These are phyloP conservation scores for Conticribra weissflogii DNA, from an alignment of 108 stramenopile species.

Conservation along the genomic window DNA sequence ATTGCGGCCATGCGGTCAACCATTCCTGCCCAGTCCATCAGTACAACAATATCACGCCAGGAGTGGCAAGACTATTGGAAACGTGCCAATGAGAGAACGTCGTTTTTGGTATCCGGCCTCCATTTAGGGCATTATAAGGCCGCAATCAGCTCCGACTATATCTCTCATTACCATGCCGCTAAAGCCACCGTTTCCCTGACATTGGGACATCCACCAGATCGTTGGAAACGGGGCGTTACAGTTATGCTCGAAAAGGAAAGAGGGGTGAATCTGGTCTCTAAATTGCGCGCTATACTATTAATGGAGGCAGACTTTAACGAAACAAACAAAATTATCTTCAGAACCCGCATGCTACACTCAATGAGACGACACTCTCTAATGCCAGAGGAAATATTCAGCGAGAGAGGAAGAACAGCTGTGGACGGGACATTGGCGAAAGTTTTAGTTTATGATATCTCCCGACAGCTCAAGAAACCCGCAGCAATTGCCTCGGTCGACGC, in stretches of 20 bases:
- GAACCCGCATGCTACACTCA: constrained; percentile 11
- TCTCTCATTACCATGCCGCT: background rate
- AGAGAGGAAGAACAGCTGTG: no score
- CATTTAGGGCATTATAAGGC: constrained; percentile 7
- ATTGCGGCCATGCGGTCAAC: no score
- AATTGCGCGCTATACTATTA: constrained; percentile 1
- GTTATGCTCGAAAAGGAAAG: constrained; percentile 5
- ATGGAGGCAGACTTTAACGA: constrained; percentile 10
- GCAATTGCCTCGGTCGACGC: no score
- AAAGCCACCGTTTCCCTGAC: background rate
- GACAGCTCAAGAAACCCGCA: no score
- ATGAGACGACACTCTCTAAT: constrained; percentile 2
- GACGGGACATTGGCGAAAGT: constrained; percentile 5
- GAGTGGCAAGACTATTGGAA: no score
- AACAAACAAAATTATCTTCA: no score
- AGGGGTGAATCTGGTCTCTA: background rate
- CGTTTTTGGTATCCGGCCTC: background rate
- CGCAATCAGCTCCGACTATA: background rate
- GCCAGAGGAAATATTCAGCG: constrained; percentile 27
- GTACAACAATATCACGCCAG: no score
- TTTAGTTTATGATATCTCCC: no score
- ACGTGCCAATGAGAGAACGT: background rate
- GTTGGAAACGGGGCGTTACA: background rate
- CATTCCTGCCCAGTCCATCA: no score
- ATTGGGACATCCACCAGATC: background rate